Percentiles rank a stretch among this genome's conserved stretches.
phyloP scores from a whole-genome alignment of 2,329 filamentous ascomycete species.

The Microdochium nivale region DNA sequence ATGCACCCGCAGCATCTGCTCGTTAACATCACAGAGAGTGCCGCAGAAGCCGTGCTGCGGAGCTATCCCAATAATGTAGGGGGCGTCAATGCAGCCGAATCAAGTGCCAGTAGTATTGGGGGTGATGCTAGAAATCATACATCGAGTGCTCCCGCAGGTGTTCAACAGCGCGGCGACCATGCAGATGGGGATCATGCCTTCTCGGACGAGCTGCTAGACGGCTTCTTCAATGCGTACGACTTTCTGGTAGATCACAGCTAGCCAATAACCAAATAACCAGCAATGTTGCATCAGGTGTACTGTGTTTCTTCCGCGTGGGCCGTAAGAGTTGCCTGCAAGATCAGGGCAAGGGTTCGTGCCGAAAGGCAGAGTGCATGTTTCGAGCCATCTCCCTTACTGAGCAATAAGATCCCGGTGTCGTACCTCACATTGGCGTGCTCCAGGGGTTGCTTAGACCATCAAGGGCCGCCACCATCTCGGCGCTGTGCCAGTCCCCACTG shows the following conservation, averaged over 20 bases:
- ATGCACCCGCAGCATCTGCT: constrained; percentile 13
- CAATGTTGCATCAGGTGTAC: neutral
- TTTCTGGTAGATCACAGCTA: constrained; percentile 1
- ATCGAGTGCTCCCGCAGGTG: no score
- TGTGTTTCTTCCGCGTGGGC: neutral
- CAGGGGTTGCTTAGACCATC: no score
- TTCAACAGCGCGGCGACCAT: no score
- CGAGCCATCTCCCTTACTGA: no score
- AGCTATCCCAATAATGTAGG: neutral
- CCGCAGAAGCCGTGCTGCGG: constrained; percentile 1
- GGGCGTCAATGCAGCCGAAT: no score
- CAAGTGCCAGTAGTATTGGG: neutral
- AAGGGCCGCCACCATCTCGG: no score
- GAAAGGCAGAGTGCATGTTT: no score
- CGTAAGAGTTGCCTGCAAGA: no score
- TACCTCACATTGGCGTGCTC: no score
- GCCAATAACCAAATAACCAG: neutral
- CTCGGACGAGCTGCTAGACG: neutral
- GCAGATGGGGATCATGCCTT: neutral
- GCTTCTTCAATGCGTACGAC: constrained; percentile 3
- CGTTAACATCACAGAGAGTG: constrained; percentile 4
- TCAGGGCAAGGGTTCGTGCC: no score
- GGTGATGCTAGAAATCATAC: neutral
- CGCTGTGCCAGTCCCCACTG: no score
- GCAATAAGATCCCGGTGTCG: no score